A percentile compares a stretch with the other conserved stretches of the same genome.
Evolutionary conservation across 2,329 filamentous ascomycete genomes (phyloP).

Genomic region (Leptographium radiaticola): DNA sequence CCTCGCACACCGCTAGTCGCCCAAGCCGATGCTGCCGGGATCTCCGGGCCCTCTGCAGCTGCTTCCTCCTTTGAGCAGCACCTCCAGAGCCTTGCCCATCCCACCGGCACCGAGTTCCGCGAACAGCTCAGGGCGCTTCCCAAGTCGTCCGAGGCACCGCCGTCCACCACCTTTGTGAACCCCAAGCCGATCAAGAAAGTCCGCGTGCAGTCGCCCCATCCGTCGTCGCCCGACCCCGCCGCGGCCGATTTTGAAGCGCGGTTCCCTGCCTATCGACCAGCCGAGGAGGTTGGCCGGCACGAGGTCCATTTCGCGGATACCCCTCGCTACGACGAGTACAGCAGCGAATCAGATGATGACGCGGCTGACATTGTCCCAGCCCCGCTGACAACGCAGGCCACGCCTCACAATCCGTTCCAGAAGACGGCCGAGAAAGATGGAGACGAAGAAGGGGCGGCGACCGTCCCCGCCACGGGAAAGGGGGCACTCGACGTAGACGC

Average conservation of each 20-base stretch:
- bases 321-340: slow-evolving; percentile 14
- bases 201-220: slow-evolving; percentile 51
- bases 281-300: neutral
- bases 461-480: slow-evolving; percentile 20
- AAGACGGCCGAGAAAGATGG: slow-evolving; percentile 26
- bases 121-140: slow-evolving; percentile 17
- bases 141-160: slow-evolving; percentile 20
- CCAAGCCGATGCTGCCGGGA: slow-evolving; percentile 1
- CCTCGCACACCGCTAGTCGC: neutral
- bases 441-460: slow-evolving; percentile 14
- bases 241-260: slow-evolving; percentile 18
- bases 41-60: slow-evolving; percentile 1
- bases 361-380: slow-evolving; percentile 10
- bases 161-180: slow-evolving; percentile 23
- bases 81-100: slow-evolving; percentile 8
- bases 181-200: slow-evolving; percentile 52
- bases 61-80: slow-evolving; percentile 4
- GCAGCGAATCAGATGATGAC: slow-evolving; percentile 16
- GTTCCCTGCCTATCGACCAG: slow-evolving; percentile 17
- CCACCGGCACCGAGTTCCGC: slow-evolving; percentile 18
- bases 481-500: slow-evolving; percentile 60
- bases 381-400: neutral
- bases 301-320: neutral
- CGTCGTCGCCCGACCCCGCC: slow-evolving; percentile 42
- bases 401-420: slow-evolving; percentile 37